A percentile compares a stretch with the other conserved stretches of the same genome.
phyloP scores from a whole-genome alignment of 768 basidiomycete genomes.

The Amanita rubescens region DNA sequence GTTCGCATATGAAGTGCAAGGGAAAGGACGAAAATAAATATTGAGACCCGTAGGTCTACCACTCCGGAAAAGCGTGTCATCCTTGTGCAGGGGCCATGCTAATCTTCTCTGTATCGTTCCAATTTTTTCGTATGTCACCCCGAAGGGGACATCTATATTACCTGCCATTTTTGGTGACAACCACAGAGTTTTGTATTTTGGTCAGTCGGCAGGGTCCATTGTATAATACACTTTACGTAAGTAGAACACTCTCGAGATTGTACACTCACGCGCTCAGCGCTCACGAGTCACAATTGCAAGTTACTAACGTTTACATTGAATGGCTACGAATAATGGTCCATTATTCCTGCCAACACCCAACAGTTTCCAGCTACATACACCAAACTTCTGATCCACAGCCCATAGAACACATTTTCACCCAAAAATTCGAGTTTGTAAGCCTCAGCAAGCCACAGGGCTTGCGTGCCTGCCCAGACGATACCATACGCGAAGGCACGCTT shows the following conservation, averaged over 20 bases:
- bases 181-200: slow-evolving; percentile 21
- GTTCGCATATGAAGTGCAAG: too few species aligned
- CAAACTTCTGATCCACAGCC: slow-evolving; percentile 74
- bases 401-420: slow-evolving; percentile 63
- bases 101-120: slow-evolving; percentile 99
- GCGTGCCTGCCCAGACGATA: slow-evolving; percentile 65
- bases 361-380: slow-evolving; percentile 68
- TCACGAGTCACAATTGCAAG: too few species aligned
- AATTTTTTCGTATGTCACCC: slow-evolving; percentile 98
- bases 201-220: slow-evolving; percentile 17
- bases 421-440: slow-evolving; percentile 90
- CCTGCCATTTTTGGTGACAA: not conserved
- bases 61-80: slow-evolving; percentile 99
- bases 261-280: too few species aligned
- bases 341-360: slow-evolving; percentile 69
- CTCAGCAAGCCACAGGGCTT: slow-evolving; percentile 85
- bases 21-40: slow-evolving; percentile 38
- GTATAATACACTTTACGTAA: too few species aligned
- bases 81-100: slow-evolving; percentile 99
- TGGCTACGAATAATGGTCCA: slow-evolving; percentile 25
- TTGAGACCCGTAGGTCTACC: slow-evolving; percentile 61
- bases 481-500: slow-evolving; percentile 32
- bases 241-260: too few species aligned
- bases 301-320: too few species aligned
- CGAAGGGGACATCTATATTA: slow-evolving; percentile 60